A percentile compares a stretch with the other conserved stretches of the same genome.
These are phyloP conservation scores for Calvatia gigantea DNA, from an alignment of 768 basidiomycete genomes.

Conservation along the genomic window DNA sequence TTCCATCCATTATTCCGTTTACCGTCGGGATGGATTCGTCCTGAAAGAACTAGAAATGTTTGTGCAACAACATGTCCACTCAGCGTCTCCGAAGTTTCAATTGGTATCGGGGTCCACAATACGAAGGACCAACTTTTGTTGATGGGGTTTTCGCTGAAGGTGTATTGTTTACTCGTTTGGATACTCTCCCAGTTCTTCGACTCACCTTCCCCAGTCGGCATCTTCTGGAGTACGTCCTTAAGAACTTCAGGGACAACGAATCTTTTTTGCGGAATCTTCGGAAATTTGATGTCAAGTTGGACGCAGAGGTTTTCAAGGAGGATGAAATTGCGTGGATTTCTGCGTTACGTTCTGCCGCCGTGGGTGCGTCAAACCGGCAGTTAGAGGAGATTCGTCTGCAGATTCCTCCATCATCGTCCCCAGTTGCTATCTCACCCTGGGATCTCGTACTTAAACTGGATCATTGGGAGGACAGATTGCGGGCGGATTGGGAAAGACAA, in stretches of 20 bases:
- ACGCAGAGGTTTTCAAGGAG: not conserved
- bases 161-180: not conserved
- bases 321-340: not conserved
- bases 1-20: not conserved
- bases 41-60: too few relatives aligned
- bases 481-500: not conserved
- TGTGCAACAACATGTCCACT: not conserved
- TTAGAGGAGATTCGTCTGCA: not conserved
- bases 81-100: not conserved
- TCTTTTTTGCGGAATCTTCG: not conserved
- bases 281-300: not conserved
- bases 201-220: too few relatives aligned
- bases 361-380: not conserved
- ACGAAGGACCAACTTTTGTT: not conserved
- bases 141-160: not conserved
- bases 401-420: not conserved
- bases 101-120: not conserved
- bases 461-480: not conserved
- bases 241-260: not conserved
- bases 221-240: not conserved
- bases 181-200: not conserved
- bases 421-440: not conserved
- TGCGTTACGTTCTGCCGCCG: too few relatives aligned
- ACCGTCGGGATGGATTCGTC: too few relatives aligned
- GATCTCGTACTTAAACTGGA: not conserved